These are phyloP conservation scores for Colletotrichum sp. DNA, from an alignment of 2,329 filamentous ascomycete genomes.

Conservation along the genomic window DNA sequence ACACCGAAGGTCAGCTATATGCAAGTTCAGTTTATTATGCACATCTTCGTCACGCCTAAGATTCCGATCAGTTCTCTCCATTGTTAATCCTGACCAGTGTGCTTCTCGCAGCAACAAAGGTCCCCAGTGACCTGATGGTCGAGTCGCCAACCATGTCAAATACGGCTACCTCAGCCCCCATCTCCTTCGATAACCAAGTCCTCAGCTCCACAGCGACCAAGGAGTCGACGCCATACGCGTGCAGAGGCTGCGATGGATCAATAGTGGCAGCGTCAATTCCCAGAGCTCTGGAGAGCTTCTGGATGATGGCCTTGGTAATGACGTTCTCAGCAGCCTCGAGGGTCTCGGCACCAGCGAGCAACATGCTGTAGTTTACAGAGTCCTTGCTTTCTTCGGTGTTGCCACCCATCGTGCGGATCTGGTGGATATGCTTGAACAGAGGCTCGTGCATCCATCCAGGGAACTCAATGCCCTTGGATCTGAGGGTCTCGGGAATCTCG, in stretches of 20 bases:
- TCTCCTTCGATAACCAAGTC: background rate
- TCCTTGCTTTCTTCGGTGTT: background rate
- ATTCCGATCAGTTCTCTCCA: background rate
- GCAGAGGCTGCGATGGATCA: constrained; percentile 25
- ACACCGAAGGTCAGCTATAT: no score
- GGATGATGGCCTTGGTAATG: background rate
- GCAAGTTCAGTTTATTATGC: background rate
- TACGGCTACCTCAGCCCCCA: background rate
- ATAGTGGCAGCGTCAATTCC: background rate
- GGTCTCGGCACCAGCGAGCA: background rate
- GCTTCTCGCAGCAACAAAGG: background rate
- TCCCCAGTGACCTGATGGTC: background rate
- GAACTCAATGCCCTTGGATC: background rate
- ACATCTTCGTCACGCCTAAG: background rate
- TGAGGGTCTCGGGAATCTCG: background rate
- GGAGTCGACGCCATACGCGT: background rate
- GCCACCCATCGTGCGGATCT: background rate
- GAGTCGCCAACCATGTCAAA: background rate
- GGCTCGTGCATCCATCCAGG: background rate
- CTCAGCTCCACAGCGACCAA: background rate
- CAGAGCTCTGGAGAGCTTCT: background rate
- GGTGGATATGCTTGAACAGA: background rate
- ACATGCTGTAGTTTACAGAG: background rate
- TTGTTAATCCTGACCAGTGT: background rate
- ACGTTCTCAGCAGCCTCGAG: constrained; percentile 23